phyloP scores from a whole-genome alignment of 352 stramenopile genomes.

The Saprolegnia parasitica region DNA sequence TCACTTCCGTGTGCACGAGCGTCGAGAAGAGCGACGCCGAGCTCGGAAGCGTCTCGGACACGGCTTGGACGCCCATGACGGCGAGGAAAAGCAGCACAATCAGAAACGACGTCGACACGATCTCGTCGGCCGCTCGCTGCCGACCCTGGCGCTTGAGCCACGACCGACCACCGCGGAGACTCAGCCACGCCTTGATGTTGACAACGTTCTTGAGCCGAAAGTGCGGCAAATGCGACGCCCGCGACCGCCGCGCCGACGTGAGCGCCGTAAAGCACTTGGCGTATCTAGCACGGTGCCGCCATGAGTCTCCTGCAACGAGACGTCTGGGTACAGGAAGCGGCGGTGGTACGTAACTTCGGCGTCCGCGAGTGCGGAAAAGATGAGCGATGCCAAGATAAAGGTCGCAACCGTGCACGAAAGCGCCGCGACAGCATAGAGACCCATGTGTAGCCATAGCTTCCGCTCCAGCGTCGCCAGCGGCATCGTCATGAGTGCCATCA shows the following conservation, averaged over 20 bases:
- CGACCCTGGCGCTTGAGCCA: conserved; percentile 84
- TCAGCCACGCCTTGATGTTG: conserved; percentile 90
- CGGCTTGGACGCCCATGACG: conserved; percentile 79
- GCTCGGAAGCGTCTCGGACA: conserved; percentile 60
- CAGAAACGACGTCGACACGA: conserved; percentile 86
- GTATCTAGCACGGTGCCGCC: conserved; percentile 40
- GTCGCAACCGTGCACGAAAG: conserved; percentile 69
- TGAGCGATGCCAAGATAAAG: conserved; percentile 65
- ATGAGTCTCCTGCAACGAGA: conserved; percentile 19
- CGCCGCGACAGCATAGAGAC: conserved; percentile 40
- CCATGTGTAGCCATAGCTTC: neutral
- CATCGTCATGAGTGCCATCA: neutral
- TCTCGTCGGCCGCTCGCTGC: conserved; percentile 82
- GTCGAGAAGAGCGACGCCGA: conserved; percentile 36
- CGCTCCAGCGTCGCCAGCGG: neutral
- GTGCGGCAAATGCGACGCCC: conserved; percentile 78
- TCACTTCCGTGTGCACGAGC: conserved; percentile 79
- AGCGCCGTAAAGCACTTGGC: conserved; percentile 87
- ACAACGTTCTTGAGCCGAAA: conserved; percentile 88
- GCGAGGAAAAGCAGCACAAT: conserved; percentile 80
- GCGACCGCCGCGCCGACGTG: conserved; percentile 76
- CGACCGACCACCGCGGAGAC: conserved; percentile 73
- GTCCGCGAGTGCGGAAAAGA: conserved; percentile 72
- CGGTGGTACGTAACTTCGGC: conserved; percentile 83
- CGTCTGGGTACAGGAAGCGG: conserved; percentile 55